Conservation (phyloP, 768 basidiomycete genomes). For the Albatrellus ellisii region DNA sequence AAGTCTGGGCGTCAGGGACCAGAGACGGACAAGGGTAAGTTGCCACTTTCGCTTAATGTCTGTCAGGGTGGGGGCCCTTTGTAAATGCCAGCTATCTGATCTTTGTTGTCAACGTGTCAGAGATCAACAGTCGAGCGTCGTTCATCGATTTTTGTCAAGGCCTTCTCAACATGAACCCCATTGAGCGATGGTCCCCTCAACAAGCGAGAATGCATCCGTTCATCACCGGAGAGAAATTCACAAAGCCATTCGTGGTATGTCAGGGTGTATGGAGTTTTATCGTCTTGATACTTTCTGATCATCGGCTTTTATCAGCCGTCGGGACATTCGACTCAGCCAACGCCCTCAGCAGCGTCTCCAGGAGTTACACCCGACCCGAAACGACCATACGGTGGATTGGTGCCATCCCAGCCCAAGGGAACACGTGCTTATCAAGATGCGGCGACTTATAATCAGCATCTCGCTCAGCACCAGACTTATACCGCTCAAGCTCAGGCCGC, state of each 20-base stretch:
- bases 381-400: constrained; percentile 86
- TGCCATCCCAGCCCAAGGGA: constrained; percentile 79
- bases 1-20: constrained; percentile 57
- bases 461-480: constrained; percentile 88
- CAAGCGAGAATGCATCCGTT: constrained; percentile 94
- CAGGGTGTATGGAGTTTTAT: constrained; percentile 2
- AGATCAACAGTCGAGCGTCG: constrained; percentile 84
- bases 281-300: not conserved
- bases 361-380: constrained; percentile 46
- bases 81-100: not conserved
- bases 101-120: constrained; percentile 26
- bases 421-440: constrained; percentile 85
- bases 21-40: constrained; percentile 83
- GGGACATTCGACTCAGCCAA: constrained; percentile 9
- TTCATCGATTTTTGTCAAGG: constrained; percentile 98
- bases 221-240: constrained; percentile 94
- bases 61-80: no score
- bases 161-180: constrained; percentile 85
- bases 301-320: constrained; percentile 13
- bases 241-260: constrained; percentile 72
- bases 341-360: constrained; percentile 21
- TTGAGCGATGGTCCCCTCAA: constrained; percentile 94
- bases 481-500: constrained; percentile 76
- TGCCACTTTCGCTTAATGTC: not conserved
- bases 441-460: constrained; percentile 87